These are phyloP conservation scores for Trametopsis cervina DNA, from an alignment of 768 basidiomycete species.

Conservation along the genomic window DNA sequence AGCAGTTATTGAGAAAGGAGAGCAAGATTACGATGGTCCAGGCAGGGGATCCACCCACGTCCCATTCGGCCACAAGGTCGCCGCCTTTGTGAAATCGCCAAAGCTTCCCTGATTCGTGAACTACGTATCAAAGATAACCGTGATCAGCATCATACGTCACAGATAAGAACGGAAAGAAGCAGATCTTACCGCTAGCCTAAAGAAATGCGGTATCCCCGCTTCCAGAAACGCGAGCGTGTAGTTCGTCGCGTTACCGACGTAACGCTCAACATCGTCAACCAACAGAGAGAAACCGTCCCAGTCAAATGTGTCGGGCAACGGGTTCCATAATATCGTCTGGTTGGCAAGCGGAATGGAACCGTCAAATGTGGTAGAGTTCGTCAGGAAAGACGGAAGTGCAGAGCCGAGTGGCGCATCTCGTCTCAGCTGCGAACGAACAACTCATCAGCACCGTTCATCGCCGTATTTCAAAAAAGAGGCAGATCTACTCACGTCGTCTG, in stretches of 20 bases:
- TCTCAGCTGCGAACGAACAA: slow-evolving; percentile 43
- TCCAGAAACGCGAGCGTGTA: slow-evolving; percentile 63
- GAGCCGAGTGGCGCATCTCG: slow-evolving; percentile 69
- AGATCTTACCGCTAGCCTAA: slow-evolving; percentile 66
- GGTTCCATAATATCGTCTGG: slow-evolving; percentile 30
- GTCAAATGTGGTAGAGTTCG: slow-evolving; percentile 66
- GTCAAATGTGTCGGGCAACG: slow-evolving; percentile 26
- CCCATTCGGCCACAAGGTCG: slow-evolving; percentile 70
- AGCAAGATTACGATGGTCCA: slow-evolving; percentile 61
- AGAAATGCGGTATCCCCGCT: slow-evolving; percentile 61
- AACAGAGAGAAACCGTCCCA: slow-evolving; percentile 79
- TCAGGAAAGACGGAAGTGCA: slow-evolving; percentile 62
- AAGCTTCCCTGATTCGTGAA: slow-evolving; percentile 37
- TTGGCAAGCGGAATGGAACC: slow-evolving; percentile 39
- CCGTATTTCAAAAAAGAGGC: slow-evolving; percentile 8
- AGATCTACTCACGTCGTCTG: slow-evolving; percentile 45
- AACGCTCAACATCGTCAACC: slow-evolving; percentile 83
- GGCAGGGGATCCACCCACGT: slow-evolving; percentile 71
- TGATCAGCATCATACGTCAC: no score
- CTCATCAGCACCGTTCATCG: slow-evolving; percentile 1
- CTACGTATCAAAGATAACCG: slow-evolving; percentile 28
- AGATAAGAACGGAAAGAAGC: slow-evolving; percentile 6
- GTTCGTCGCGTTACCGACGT: slow-evolving; percentile 61
- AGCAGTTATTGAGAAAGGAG: no score
- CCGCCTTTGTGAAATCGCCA: slow-evolving; percentile 80